Evolutionary conservation across 208 protist genomes (phyloP).

Genomic region (Porcisia hertigi): DNA sequence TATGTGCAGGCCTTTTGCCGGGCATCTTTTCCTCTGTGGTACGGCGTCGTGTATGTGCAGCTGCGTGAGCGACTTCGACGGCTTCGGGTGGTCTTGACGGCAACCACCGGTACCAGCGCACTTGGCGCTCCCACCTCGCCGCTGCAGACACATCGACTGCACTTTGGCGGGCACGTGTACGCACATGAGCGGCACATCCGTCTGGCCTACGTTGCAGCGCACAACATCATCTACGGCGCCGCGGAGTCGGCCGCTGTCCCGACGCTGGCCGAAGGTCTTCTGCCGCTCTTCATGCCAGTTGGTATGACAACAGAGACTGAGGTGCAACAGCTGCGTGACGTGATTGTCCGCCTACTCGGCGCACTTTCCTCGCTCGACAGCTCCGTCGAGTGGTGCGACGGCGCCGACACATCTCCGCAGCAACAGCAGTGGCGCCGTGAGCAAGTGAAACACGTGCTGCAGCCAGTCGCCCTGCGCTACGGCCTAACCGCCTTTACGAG

Average conservation of each 20-base stretch:
- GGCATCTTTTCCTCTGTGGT: slow-evolving; percentile 30
- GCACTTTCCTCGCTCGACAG: slow-evolving; percentile 28
- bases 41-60: slow-evolving; percentile 25
- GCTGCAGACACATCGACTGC: slow-evolving; percentile 14
- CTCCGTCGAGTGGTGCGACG: slow-evolving; percentile 4
- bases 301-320: not conserved
- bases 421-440: slow-evolving; percentile 16
- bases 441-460: slow-evolving; percentile 19
- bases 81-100: slow-evolving; percentile 44
- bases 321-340: slow-evolving; percentile 2
- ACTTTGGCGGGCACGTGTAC: slow-evolving; percentile 35
- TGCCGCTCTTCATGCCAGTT: slow-evolving; percentile 47
- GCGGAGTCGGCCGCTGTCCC: slow-evolving; percentile 41
- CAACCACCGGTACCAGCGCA: slow-evolving; percentile 25
- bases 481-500: slow-evolving; percentile 1
- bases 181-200: slow-evolving; percentile 34
- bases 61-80: slow-evolving; percentile 36
- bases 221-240: slow-evolving; percentile 73
- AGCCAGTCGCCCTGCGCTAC: not conserved
- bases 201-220: slow-evolving; percentile 60
- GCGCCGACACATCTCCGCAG: slow-evolving; percentile 3
- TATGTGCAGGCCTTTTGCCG: slow-evolving; percentile 52
- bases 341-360: slow-evolving; percentile 11
- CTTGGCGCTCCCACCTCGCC: not conserved
- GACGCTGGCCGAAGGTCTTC: slow-evolving; percentile 45